phyloP scores from a whole-genome alignment of 345 rosid species.

The Pugionium cornutum region DNA sequence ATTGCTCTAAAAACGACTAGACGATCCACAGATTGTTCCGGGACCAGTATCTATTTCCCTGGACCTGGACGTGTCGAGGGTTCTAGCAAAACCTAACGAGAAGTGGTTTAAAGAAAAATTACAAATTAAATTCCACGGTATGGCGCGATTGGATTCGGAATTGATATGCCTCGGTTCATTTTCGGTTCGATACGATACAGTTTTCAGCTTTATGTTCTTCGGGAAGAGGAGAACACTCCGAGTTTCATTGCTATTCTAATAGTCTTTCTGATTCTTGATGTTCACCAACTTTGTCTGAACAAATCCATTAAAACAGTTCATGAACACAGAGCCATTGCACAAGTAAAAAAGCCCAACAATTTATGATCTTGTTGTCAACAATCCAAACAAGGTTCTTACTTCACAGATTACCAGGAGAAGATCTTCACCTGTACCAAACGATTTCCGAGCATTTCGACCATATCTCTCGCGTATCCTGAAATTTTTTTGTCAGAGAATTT shows the following conservation, averaged over 20 bases:
- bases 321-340: too few relatives aligned
- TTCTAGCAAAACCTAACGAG: conserved; percentile 20
- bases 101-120: conserved; percentile 6
- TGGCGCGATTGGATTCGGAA: not conserved
- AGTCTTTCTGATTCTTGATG: too few relatives aligned
- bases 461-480: conserved; percentile 57
- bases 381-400: too few relatives aligned
- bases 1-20: not conserved
- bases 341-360: too few relatives aligned
- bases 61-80: conserved; percentile 6
- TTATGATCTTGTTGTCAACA: too few relatives aligned
- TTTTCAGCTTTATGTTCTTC: too few relatives aligned
- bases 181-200: too few relatives aligned
- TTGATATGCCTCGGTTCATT: not conserved
- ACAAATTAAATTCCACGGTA: conserved; percentile 1
- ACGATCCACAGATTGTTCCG: not conserved
- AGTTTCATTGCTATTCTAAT: too few relatives aligned
- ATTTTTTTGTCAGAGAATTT: not conserved
- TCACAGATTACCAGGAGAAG: conserved; percentile 20
- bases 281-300: too few relatives aligned
- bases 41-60: not conserved
- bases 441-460: conserved; percentile 71
- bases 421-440: conserved; percentile 88
- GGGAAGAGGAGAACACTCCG: too few relatives aligned
- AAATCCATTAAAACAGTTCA: too few relatives aligned